Evolutionary conservation across 495 filamentous ascomycete species (phyloP).

Genomic region (Daldinia grandis): DNA sequence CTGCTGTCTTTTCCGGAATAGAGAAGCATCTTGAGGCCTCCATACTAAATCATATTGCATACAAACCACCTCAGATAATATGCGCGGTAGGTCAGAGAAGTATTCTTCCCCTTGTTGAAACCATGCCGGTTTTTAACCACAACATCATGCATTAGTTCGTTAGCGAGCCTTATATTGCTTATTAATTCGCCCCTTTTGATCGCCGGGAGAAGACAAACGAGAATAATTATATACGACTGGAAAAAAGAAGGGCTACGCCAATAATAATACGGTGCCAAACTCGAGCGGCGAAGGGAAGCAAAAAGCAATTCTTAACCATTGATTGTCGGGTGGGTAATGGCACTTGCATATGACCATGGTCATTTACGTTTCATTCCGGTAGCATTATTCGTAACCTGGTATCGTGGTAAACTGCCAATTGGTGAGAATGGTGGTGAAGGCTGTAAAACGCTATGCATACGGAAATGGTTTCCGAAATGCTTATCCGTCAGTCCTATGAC

Average conservation of each 20-base stretch:
- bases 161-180: neutral
- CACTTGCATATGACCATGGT: neutral
- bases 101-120: neutral
- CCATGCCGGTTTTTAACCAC: neutral
- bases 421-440: neutral
- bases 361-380: neutral
- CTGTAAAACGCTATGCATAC: neutral
- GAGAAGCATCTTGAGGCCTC: neutral
- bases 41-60: neutral
- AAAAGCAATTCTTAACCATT: neutral
- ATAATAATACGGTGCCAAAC: neutral
- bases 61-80: neutral
- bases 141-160: neutral
- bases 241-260: neutral
- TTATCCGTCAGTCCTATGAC: neutral
- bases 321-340: neutral
- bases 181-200: neutral
- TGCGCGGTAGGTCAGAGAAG: neutral
- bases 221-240: neutral
- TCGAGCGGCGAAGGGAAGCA: neutral
- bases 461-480: neutral
- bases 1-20: neutral
- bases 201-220: neutral
- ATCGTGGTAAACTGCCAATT: neutral
- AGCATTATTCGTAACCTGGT: neutral